phyloP scores from a whole-genome alignment of 192 early-diverging fungal species.

The Coemansia sp. region DNA sequence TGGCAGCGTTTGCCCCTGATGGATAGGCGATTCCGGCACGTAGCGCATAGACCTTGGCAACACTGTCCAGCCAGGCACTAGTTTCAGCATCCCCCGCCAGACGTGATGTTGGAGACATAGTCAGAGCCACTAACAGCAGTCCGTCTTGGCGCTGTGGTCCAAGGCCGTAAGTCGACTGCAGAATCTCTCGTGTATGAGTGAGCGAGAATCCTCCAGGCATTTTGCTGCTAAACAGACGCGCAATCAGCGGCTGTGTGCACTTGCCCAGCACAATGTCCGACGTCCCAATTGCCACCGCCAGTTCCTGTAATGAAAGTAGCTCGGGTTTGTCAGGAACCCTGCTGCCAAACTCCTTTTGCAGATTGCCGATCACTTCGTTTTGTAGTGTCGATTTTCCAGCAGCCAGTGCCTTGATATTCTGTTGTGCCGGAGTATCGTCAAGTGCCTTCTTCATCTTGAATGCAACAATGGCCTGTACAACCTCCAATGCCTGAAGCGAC shows the following conservation, averaged over 20 bases:
- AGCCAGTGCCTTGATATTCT: slow-evolving; percentile 84
- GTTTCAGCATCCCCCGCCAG: slow-evolving; percentile 71
- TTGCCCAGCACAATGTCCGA: slow-evolving; percentile 76
- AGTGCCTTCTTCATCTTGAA: no score
- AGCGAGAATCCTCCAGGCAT: slow-evolving; percentile 92
- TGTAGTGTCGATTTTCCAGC: slow-evolving; percentile 86
- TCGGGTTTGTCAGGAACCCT: slow-evolving; percentile 92
- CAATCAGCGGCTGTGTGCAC: slow-evolving; percentile 83
- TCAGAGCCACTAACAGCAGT: slow-evolving; percentile 70
- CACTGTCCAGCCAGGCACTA: slow-evolving; percentile 76
- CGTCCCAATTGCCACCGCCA: slow-evolving; percentile 69
- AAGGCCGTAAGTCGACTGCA: slow-evolving; percentile 72
- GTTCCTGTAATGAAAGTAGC: slow-evolving; percentile 76
- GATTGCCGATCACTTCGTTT: slow-evolving; percentile 88
- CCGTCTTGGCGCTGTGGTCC: slow-evolving; percentile 74
- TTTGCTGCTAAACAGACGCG: slow-evolving; percentile 80
- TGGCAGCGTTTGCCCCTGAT: slow-evolving; percentile 52
- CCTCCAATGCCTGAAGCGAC: slow-evolving; percentile 71
- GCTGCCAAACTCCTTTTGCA: slow-evolving; percentile 88
- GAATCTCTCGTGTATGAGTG: slow-evolving; percentile 65
- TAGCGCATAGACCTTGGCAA: slow-evolving; percentile 70
- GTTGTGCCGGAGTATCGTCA: slow-evolving; percentile 34
- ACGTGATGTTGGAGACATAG: slow-evolving; percentile 80
- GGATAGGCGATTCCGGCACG: slow-evolving; percentile 73
- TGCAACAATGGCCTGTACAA: slow-evolving; percentile 75